These are phyloP conservation scores for Microbotryum lychnidis-dioicae DNA, from an alignment of 1,284 basidiomycete genomes.

Conservation along the genomic window DNA sequence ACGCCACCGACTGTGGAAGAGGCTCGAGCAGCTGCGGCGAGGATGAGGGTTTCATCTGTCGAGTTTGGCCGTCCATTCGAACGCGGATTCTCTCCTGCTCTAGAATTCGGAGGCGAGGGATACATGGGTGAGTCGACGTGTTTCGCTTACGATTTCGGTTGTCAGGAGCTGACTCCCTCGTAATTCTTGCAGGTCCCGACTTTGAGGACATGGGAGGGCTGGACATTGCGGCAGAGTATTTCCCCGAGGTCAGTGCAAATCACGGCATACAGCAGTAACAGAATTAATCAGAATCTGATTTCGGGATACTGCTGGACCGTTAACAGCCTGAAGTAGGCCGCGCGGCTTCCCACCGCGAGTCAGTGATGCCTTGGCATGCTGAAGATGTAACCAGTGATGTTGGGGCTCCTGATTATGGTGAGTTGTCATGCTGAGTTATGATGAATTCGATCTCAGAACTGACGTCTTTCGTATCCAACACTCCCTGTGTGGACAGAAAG, in stretches of 20 bases:
- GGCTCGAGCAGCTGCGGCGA: too few relatives aligned
- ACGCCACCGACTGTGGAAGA: too few relatives aligned
- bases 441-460: neutral
- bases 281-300: too few relatives aligned
- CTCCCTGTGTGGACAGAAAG: neutral
- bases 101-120: neutral
- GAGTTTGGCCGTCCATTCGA: too few relatives aligned
- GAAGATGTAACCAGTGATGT: constrained; percentile 17
- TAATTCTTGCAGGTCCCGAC: too few relatives aligned
- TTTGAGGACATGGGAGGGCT: too few relatives aligned
- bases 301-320: too few relatives aligned
- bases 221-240: too few relatives aligned
- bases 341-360: constrained; percentile 8
- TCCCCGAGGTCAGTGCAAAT: neutral
- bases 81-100: too few relatives aligned
- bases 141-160: too few relatives aligned
- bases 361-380: constrained; percentile 16
- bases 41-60: too few relatives aligned
- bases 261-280: neutral
- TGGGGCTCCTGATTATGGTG: neutral
- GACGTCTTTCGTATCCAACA: neutral
- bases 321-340: constrained; percentile 19
- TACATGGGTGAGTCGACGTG: neutral
- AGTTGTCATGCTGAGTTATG: neutral
- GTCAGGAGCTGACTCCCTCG: too few relatives aligned